Base-by-base conservation (phyloP, 225 moss, liverwort and hornwort genomes). In the Marchantia paleacea region DNA sequence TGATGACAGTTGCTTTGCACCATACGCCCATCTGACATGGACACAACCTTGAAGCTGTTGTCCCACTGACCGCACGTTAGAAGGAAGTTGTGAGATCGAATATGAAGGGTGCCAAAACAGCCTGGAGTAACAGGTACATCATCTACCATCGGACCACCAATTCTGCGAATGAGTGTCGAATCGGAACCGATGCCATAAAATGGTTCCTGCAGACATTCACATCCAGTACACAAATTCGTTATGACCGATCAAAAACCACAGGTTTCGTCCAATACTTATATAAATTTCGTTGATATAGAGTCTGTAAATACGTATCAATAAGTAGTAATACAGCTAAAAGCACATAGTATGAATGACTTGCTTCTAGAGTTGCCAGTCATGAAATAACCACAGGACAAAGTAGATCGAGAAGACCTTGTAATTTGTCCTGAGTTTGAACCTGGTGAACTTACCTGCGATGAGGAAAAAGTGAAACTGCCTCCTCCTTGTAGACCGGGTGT, bases 31-130 rank as follows among this genome's bases (percentile, higher is more conserved):
- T 90, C 91, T 71, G 86, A 88, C 76, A 93, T 85, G 51, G 92
- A 93, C 60, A 93, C 85, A 54, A 90, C 91, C 82, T 91, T 93
- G 82, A 93, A 93, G 87, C 92, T 93, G 82, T 91, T 93, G 76
- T 93, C 92, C 92, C 92, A 93, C 75, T 93, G 92, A 73, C 92
- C 92, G 87, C 92, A 90, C 24, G 89, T 88, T 83, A 93, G 86
- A 39, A 93, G 76, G 71, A 88, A 93, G 63, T 85, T 87, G 58
- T 88, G 88, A 64, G 91, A 91, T 28, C 91, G 88, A 85, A 93
- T 87, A 79, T 90, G 86, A 62, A 93, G 91, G 53, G 88, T 89
- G 81, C 90, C 90, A 85, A 93, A 93, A 89, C 88, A 90, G 80
- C 85, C 85, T 24, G 92, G 81, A 52, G 81, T 87, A 20, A 93